Conservation (phyloP, 192 early-diverging fungal species). For the Chytriomyces sp. region DNA sequence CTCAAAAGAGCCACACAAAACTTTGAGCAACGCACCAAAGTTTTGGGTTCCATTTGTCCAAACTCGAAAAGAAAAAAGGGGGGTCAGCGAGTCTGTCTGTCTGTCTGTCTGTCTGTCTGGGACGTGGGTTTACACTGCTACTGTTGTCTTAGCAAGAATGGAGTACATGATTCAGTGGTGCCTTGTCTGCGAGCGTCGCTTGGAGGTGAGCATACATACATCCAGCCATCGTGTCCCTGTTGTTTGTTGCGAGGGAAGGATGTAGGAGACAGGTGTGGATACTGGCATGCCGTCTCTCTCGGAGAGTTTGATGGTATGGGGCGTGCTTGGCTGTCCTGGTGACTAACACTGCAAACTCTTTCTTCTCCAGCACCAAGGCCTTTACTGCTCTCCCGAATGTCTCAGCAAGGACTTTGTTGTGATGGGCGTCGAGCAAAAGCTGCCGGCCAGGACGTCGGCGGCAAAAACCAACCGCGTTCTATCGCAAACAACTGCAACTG, state of each 20-base stretch:
- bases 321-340: not conserved
- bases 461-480: not conserved
- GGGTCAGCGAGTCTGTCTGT: no score
- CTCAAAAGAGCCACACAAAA: no score
- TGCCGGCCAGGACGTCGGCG: not conserved
- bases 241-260: no score
- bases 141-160: no score
- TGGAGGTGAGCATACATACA: constrained; percentile 25
- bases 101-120: no score
- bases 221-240: no score
- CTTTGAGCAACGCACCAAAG: no score
- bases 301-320: no score
- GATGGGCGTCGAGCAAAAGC: not conserved
- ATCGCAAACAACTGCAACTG: not conserved
- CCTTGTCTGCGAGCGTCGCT: constrained; percentile 23
- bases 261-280: no score
- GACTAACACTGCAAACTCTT: not conserved
- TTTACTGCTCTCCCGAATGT: constrained; percentile 24
- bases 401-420: constrained; percentile 7
- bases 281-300: not conserved
- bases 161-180: constrained; percentile 29
- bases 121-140: no score
- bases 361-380: constrained; percentile 19
- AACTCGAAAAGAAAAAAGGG: no score
- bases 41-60: no score